A percentile compares a stretch with the other conserved stretches of the same genome.
Evolutionary conservation across 2,329 filamentous ascomycete species (phyloP).

Genomic region (Trichoderma endophyticum): DNA sequence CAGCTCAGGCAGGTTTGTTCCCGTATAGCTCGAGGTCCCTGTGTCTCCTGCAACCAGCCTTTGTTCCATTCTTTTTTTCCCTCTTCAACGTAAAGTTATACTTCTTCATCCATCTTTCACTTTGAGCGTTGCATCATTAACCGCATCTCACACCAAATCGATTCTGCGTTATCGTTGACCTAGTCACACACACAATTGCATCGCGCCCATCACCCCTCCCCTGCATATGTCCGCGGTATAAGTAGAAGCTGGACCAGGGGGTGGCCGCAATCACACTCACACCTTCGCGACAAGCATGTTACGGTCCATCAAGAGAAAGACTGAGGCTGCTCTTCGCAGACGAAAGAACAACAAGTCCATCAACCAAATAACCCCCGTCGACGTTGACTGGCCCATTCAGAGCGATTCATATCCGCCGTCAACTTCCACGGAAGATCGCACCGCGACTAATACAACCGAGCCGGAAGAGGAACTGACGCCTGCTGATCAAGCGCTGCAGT

Average conservation of each 20-base stretch:
- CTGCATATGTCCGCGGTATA: constrained; percentile 7
- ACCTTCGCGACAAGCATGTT: constrained; percentile 25
- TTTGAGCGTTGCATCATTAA: neutral
- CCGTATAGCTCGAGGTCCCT: neutral
- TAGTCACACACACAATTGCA: neutral
- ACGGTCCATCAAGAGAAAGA: constrained; percentile 25
- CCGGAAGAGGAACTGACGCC: neutral
- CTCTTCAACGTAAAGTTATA: neutral
- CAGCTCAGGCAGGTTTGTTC: neutral
- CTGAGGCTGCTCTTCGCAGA: constrained; percentile 26
- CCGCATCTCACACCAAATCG: neutral
- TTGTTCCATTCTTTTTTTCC: neutral
- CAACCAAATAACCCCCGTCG: constrained; percentile 16
- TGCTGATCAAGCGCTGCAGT: neutral
- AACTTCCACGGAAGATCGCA: neutral
- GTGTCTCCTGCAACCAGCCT: neutral
- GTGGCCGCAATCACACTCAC: neutral
- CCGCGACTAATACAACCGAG: neutral
- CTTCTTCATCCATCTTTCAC: neutral
- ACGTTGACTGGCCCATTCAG: constrained; percentile 20
- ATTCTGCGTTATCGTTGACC: neutral
- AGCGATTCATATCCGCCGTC: constrained; percentile 4
- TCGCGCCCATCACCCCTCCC: neutral
- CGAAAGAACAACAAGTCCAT: constrained; percentile 13
- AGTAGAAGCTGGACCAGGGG: constrained; percentile 1